These are phyloP conservation scores for Agaricales sp. DNA, from an alignment of 1,284 basidiomycete genomes.

Conservation along the genomic window DNA sequence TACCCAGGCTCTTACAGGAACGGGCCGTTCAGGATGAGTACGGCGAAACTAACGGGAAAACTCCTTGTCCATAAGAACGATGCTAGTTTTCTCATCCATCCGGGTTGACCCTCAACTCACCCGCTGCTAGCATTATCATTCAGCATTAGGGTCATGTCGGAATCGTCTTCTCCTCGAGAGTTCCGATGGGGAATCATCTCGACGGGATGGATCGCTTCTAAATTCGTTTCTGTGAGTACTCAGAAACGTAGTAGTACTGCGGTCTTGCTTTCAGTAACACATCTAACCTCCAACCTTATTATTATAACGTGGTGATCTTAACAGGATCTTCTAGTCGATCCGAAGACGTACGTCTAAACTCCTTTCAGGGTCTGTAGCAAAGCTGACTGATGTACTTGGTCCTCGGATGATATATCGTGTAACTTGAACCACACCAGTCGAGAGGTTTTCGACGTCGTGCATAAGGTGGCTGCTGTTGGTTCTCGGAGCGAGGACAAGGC, in stretches of 20 bases:
- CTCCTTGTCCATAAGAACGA: no score
- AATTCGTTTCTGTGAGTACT: conserved; percentile 31
- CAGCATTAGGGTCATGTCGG: no score
- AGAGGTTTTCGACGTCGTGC: conserved; percentile 59
- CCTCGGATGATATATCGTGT: background rate
- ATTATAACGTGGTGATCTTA: conserved; percentile 1
- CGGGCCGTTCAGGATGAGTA: no score
- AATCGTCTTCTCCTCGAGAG: conserved; percentile 20
- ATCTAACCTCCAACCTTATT: background rate
- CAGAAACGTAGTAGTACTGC: background rate
- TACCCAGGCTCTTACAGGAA: no score
- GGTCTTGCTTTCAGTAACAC: no score
- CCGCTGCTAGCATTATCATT: no score
- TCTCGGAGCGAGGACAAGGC: conserved; percentile 69
- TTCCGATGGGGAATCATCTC: conserved; percentile 50
- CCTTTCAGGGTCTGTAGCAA: background rate
- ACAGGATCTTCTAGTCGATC: conserved; percentile 38
- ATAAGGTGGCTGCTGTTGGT: conserved; percentile 73
- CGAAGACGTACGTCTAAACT: conserved; percentile 29
- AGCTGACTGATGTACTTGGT: conserved; percentile 3
- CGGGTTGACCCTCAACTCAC: no score
- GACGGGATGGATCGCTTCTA: conserved; percentile 34
- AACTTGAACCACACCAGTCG: conserved; percentile 46
- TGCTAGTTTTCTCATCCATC: no score
- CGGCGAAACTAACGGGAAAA: no score